Conservation (phyloP, 2,329 filamentous ascomycete genomes). For the Ophiostoma australiae region DNA sequence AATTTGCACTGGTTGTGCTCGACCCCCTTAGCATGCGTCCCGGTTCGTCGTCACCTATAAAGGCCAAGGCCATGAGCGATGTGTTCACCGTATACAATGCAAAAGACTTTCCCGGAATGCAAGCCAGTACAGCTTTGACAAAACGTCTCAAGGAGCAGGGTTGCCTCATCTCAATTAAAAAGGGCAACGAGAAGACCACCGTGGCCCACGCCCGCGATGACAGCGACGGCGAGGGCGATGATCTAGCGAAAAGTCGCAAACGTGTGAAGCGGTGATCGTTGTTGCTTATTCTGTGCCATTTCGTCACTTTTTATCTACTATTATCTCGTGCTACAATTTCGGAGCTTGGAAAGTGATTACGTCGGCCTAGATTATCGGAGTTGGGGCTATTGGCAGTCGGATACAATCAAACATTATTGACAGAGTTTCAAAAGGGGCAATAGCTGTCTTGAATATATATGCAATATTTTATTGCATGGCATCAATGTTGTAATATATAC, state of each 20-base stretch:
- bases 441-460: neutral
- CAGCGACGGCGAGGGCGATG: constrained; percentile 44
- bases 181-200: constrained; percentile 64
- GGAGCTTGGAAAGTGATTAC: neutral
- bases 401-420: neutral
- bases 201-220: constrained; percentile 37
- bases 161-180: constrained; percentile 80
- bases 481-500: neutral
- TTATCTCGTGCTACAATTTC: too few relatives aligned
- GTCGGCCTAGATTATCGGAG: neutral
- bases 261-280: constrained; percentile 19
- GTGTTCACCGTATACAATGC: constrained; percentile 77
- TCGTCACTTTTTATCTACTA: neutral
- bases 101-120: constrained; percentile 83
- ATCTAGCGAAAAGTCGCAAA: constrained; percentile 30
- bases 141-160: constrained; percentile 73
- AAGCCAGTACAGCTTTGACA: constrained; percentile 67
- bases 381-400: neutral
- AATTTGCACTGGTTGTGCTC: constrained; percentile 68
- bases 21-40: constrained; percentile 55
- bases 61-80: constrained; percentile 56
- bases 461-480: neutral
- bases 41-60: constrained; percentile 48
- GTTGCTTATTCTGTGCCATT: neutral
- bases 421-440: too few relatives aligned